These are phyloP conservation scores for Amaranthus tricolor DNA, from an alignment of 179 eudicot species.

Conservation along the genomic window DNA sequence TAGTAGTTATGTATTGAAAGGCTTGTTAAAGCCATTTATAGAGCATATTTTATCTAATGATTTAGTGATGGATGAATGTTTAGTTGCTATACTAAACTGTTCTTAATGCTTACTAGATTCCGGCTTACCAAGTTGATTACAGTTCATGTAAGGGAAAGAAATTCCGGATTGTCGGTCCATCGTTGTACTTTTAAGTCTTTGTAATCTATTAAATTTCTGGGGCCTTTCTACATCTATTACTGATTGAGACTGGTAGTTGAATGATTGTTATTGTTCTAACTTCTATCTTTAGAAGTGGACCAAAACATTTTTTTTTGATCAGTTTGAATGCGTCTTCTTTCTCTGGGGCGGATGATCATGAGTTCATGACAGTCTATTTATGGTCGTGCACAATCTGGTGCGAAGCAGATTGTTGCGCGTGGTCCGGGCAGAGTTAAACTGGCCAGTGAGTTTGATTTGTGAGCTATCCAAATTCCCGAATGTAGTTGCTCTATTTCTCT, in stretches of 20 bases:
- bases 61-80: slow-evolving; percentile 1
- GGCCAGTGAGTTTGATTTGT: no score
- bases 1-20: slow-evolving; percentile 15
- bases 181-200: not conserved
- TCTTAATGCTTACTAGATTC: slow-evolving; percentile 2
- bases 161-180: not conserved
- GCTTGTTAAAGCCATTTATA: slow-evolving; percentile 11
- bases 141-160: not conserved
- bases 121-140: slow-evolving; percentile 6
- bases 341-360: no score
- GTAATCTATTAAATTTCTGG: not conserved
- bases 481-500: no score
- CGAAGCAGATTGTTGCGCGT: no score
- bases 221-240: not conserved
- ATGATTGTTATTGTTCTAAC: not conserved
- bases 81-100: slow-evolving; percentile 8
- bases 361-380: no score
- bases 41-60: slow-evolving; percentile 10
- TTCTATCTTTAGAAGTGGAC: not conserved
- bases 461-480: no score
- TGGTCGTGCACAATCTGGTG: no score
- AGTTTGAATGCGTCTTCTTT: not conserved
- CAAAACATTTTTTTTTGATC: slow-evolving; percentile 2
- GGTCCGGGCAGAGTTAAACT: no score
- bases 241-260: slow-evolving; percentile 2